Evolutionary conservation across 2,329 filamentous ascomycete species (phyloP), one percentile per base, ranked within the genome.

Genomic region (Ramularia collo-cygni): DNA sequence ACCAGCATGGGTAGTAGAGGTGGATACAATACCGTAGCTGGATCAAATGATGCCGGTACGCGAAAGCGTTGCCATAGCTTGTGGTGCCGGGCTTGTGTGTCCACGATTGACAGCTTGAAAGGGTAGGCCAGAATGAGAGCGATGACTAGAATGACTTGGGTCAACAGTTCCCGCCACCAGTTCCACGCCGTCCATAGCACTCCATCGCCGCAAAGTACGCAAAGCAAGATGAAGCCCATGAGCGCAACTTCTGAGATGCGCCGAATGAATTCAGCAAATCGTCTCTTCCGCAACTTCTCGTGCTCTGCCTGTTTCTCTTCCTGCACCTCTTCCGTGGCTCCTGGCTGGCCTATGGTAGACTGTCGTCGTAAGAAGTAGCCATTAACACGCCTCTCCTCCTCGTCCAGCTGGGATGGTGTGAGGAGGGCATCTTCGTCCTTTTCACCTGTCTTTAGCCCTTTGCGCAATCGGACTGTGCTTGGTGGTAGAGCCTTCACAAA

Each of bases 11-110:
- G 86, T 19, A 95, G 71, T 2, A 81, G 64, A 4, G 83, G 75
- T 13, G 90, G 90, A 59, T 95, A 96, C 42, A 95, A 64, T n/a
- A 95, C 71, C 8, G 89, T 86, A 5, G 90, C 90, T 2, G 88
- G 89, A 57, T 96, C 90, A 63, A 95, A 94, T n/a, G 76, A 73
- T 3, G 78, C 67, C 1, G 88, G 87, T 27, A 95, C 68, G 28
- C 72, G 71, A 53, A 80, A 63, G 15, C 59, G 55, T 34, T 75
- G 35, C 70, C 68, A 48, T 59, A 64, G 35, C 64, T 52, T 55
- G 18, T 42, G 54, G 18, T 47, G 54, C 12, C 45, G 45, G 8
- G 53, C 52, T 21, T 44, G 49, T 4, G 51, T 56, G 46, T 60
- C 57, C 28, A 61, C 54, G 35, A 61, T 52, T 4, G 58, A 61